These are phyloP conservation scores for Saccharomycopsis fibuligera DNA, from an alignment of 805 yeast genomes.

Conservation along the genomic window DNA sequence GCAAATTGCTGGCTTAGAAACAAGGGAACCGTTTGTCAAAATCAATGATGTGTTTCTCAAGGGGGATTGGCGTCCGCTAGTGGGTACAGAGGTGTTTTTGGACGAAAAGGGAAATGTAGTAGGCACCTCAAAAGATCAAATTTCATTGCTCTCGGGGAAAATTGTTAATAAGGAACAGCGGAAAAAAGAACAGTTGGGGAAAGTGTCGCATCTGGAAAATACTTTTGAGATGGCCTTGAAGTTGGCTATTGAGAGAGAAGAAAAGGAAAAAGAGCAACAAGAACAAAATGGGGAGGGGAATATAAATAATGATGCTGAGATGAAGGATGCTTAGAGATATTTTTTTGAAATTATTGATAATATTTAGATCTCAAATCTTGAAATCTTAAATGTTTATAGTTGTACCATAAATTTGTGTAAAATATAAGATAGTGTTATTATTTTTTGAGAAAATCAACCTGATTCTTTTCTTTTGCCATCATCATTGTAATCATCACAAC, in stretches of 20 bases:
- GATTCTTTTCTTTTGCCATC: too few relatives aligned
- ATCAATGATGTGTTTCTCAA: constrained; percentile 55
- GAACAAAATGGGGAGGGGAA: not conserved
- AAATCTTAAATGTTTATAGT: too few relatives aligned
- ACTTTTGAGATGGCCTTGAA: not conserved
- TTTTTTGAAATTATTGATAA: too few relatives aligned
- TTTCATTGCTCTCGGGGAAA: constrained; percentile 14
- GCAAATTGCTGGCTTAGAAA: constrained; percentile 50
- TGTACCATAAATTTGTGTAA: too few relatives aligned
- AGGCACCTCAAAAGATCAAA: constrained; percentile 14
- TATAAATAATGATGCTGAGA: not conserved
- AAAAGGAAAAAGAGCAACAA: not conserved
- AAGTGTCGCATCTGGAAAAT: not conserved
- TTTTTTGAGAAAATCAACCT: too few relatives aligned
- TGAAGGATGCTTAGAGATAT: not conserved
- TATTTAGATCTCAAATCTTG: too few relatives aligned
- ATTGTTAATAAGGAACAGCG: constrained; percentile 5
- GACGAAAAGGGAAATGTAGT: constrained; percentile 23
- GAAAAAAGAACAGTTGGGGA: not conserved
- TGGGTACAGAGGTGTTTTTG: constrained; percentile 64
- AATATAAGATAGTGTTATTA: too few relatives aligned
- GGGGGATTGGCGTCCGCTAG: constrained; percentile 69
- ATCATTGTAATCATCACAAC: too few relatives aligned
- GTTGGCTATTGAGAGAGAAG: not conserved
- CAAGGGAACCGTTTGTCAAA: constrained; percentile 49